Evolutionary conservation across 225 moss, liverwort and hornwort species (phyloP).

Genomic region (Pleurozium schreberi): DNA sequence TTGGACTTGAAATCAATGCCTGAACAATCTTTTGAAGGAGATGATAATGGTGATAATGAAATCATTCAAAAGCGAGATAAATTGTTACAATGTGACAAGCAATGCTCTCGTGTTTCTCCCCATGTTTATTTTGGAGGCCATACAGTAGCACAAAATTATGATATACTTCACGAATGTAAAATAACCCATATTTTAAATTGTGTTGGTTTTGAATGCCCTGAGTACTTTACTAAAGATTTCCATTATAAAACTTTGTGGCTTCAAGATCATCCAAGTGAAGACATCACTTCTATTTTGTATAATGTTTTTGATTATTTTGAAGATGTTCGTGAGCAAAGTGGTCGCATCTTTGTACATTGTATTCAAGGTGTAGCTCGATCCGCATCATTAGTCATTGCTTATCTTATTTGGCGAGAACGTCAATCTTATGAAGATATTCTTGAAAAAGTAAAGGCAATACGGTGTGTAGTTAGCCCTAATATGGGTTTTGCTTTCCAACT

Average conservation of each 20-base stretch:
- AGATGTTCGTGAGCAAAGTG: constrained; percentile 65
- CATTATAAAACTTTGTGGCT: constrained; percentile 87
- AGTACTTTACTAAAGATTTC: constrained; percentile 56
- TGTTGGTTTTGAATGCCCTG: constrained; percentile 74
- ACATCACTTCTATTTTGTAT: constrained; percentile 64
- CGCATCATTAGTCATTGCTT: constrained; percentile 77
- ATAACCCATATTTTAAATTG: constrained; percentile 89
- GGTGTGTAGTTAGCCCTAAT: constrained; percentile 65
- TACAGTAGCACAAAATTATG: constrained; percentile 57
- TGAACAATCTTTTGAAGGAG: constrained; percentile 41
- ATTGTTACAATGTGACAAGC: constrained; percentile 63
- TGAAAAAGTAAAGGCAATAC: constrained; percentile 52
- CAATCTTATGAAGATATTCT: constrained; percentile 69
- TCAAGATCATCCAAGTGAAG: constrained; percentile 84
- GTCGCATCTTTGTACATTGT: constrained; percentile 76
- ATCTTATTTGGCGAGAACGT: constrained; percentile 71
- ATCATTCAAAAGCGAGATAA: constrained; percentile 60
- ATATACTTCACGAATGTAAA: constrained; percentile 52
- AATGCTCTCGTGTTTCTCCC: constrained; percentile 50
- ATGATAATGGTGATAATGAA: constrained; percentile 59
- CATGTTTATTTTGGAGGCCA: constrained; percentile 89
- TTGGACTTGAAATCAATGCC: constrained; percentile 66
- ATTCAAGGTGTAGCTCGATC: constrained; percentile 89
- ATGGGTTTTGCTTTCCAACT: constrained; percentile 90
- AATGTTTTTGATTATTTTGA: constrained; percentile 87